A percentile compares a stretch with the other conserved stretches of the same genome.
phyloP scores from a whole-genome alignment of 2,329 filamentous ascomycete species.

The Graphium sp. region DNA sequence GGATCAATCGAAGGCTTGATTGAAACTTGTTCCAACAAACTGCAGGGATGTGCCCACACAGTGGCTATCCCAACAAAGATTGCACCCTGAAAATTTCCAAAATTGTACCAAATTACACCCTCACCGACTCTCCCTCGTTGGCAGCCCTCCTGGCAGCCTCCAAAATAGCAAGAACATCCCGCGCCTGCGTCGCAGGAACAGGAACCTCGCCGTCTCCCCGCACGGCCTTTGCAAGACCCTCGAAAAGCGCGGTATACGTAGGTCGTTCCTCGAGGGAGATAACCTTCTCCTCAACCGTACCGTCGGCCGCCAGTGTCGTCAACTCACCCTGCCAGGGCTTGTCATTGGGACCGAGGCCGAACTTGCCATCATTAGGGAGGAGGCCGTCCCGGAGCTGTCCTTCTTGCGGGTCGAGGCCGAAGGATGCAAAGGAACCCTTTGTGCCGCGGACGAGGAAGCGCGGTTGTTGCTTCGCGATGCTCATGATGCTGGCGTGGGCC shows the following conservation, averaged over 20 bases:
- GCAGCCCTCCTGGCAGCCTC: too few relatives aligned
- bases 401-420: constrained; percentile 57
- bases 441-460: constrained; percentile 64
- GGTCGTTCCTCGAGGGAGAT: constrained; percentile 41
- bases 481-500: constrained; percentile 52
- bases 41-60: too few relatives aligned
- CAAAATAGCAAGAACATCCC: constrained; percentile 34
- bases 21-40: too few relatives aligned
- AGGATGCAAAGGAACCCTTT: constrained; percentile 60
- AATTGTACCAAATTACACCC: too few relatives aligned
- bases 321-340: constrained; percentile 40
- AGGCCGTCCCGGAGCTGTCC: constrained; percentile 51
- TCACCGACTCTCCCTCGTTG: too few relatives aligned
- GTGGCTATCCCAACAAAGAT: too few relatives aligned
- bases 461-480: constrained; percentile 50
- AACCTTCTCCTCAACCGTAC: constrained; percentile 27
- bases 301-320: constrained; percentile 33
- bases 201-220: constrained; percentile 30
- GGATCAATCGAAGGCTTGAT: too few relatives aligned
- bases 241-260: constrained; percentile 51
- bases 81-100: too few relatives aligned
- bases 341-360: constrained; percentile 37
- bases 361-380: constrained; percentile 41
- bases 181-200: constrained; percentile 32
- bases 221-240: constrained; percentile 28